Base-by-base conservation (phyloP, 345 rosid genomes). In the Camelina hispida region DNA sequence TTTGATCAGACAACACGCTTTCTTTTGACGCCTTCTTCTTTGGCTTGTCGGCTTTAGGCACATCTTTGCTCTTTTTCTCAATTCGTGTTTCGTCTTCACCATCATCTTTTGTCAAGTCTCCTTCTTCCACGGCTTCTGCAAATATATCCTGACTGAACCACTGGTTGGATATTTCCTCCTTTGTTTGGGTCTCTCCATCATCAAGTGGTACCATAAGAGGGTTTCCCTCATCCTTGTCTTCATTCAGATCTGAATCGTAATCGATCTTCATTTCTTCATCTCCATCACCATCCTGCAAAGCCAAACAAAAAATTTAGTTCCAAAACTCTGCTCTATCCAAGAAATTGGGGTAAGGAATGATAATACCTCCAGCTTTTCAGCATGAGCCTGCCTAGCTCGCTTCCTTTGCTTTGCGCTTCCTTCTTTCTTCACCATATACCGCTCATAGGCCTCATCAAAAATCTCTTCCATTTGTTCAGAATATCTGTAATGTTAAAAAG, bases 141-240 rank as follows among this genome's bases (percentile, higher is more conserved):
- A 95, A 95, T 71, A 95, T 83, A 56, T 87, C 91, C 80, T 95
- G 98, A 81, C 87, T 78, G 60, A 87, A 95, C 99, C 98, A 95
- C 71, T 86, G 83, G 76, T 88, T 85, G 60, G 88, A 84, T 40
- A 87, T 78, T 78, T 95, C 97, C 76, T 87, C 89, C 61, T 84
- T 82, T 5, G 93, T 86, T 37, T 88, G 91, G 43, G 40, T 76
- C 32, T 76, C 81, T 50, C 91, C 91, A 57, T 90, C 93, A 63
- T 87, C 87, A 35, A 95, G 86, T 6, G 89, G 77, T 37, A 89
- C 87, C 82, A 92, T 6, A 6, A 95, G 93, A 66, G 99, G 99
- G 83, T 95, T 92, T 61, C 82, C 88, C 72, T 89, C 99, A 35
- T 65, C 80, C 80, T 82, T 87, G 47, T 62, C 84, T 25, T 54